Percentiles rank a stretch among this genome's conserved stretches.
These are phyloP conservation scores for Acacia melanoxylon DNA, from an alignment of 306 rosid species.

Conservation along the genomic window DNA sequence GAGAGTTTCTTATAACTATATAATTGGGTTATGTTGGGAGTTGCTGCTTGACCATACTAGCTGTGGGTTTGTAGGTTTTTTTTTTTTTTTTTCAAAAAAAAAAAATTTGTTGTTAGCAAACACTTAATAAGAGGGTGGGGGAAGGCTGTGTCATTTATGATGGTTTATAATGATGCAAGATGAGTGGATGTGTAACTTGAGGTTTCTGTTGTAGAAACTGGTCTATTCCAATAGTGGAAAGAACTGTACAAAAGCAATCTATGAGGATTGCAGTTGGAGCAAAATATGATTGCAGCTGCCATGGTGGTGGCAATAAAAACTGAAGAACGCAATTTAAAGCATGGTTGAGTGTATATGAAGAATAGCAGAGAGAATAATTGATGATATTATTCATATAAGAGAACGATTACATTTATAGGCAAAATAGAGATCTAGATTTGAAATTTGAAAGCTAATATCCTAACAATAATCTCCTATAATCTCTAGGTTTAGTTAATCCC, in stretches of 20 bases:
- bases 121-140: background rate
- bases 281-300: background rate
- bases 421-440: too few species aligned
- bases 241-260: background rate
- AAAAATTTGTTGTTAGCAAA: background rate
- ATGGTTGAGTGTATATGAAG: background rate
- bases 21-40: background rate
- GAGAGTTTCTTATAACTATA: background rate
- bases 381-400: too few species aligned
- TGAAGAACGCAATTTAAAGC: background rate
- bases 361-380: too few species aligned
- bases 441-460: too few species aligned
- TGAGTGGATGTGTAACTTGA: background rate
- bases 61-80: background rate
- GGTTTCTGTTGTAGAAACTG: background rate
- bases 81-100: too few species aligned
- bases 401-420: too few species aligned
- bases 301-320: background rate
- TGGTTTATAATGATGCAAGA: background rate
- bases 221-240: background rate
- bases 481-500: too few species aligned
- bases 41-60: background rate
- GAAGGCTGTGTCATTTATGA: background rate
- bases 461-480: too few species aligned
- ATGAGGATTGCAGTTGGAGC: background rate